Conservation (phyloP, 1,139 yeast genomes). For the Scheffersomyces illinoinensis region DNA sequence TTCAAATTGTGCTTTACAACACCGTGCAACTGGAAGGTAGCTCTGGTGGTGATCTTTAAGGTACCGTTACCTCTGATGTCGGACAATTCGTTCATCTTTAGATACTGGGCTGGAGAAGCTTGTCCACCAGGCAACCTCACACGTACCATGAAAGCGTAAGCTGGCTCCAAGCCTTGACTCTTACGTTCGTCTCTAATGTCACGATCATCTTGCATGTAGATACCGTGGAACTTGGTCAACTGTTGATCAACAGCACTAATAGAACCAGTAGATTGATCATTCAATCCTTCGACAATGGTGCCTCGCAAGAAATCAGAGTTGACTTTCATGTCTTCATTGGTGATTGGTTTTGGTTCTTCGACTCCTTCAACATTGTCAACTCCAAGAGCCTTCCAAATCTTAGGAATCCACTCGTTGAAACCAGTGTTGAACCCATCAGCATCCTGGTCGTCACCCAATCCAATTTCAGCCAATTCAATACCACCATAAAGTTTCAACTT, state of each 20-base stretch:
- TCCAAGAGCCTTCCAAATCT: slow-evolving; percentile 85
- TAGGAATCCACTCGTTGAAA: slow-evolving; percentile 82
- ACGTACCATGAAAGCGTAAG: slow-evolving; percentile 94
- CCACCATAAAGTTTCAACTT: slow-evolving; percentile 74
- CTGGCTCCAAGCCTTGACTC: slow-evolving; percentile 91
- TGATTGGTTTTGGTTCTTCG: slow-evolving; percentile 94
- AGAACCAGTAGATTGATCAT: slow-evolving; percentile 86
- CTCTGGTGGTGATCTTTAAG: slow-evolving; percentile 92
- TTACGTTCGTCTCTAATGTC: slow-evolving; percentile 93
- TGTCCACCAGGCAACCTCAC: slow-evolving; percentile 94
- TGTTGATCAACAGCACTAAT: slow-evolving; percentile 93
- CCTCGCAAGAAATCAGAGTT: slow-evolving; percentile 89
- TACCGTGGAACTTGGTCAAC: slow-evolving; percentile 95
- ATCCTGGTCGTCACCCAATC: slow-evolving; percentile 95
- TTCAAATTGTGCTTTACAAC: slow-evolving; percentile 86
- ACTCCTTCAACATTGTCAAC: slow-evolving; percentile 81
- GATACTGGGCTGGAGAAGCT: slow-evolving; percentile 87
- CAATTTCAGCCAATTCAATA: slow-evolving; percentile 68
- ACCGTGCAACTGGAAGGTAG: slow-evolving; percentile 96
- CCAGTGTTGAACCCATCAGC: slow-evolving; percentile 95
- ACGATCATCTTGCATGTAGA: slow-evolving; percentile 98
- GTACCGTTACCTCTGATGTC: slow-evolving; percentile 90
- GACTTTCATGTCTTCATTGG: slow-evolving; percentile 94
- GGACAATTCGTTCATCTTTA: slow-evolving; percentile 79
- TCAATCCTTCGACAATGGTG: slow-evolving; percentile 84